These are phyloP conservation scores for Leccinum olivaceopallidum DNA, from an alignment of 768 basidiomycete genomes.

Conservation along the genomic window DNA sequence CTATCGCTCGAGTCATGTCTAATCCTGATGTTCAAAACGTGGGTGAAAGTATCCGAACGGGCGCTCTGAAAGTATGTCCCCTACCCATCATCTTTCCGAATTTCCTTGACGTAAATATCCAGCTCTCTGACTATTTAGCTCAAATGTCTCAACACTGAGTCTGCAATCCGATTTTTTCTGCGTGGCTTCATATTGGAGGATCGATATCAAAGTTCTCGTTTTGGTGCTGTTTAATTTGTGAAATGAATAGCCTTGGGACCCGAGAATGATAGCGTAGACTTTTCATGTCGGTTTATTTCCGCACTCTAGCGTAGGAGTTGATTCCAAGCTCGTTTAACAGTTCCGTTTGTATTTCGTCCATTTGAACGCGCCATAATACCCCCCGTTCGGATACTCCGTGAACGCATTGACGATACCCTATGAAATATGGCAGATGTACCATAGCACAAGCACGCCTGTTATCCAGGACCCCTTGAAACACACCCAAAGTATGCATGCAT, in stretches of 20 bases:
- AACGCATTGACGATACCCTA: neutral
- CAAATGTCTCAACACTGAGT: slow-evolving; percentile 56
- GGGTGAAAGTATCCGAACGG: slow-evolving; percentile 73
- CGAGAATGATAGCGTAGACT: slow-evolving; percentile 6
- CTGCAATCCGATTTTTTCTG: neutral
- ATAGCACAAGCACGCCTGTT: neutral
- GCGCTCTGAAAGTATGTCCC: slow-evolving; percentile 74
- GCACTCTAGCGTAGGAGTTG: neutral
- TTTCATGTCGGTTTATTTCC: slow-evolving; percentile 3
- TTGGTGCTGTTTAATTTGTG: slow-evolving; percentile 16
- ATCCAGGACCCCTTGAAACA: neutral
- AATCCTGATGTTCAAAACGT: slow-evolving; percentile 89
- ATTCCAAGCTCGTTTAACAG: neutral
- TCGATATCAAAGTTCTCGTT: slow-evolving; percentile 6
- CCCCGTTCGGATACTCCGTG: no score
- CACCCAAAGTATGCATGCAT: neutral
- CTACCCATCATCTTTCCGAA: neutral
- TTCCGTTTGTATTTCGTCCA: neutral
- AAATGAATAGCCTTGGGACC: slow-evolving; percentile 7
- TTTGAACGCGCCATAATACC: neutral
- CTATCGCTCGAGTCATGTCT: slow-evolving; percentile 67
- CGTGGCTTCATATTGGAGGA: slow-evolving; percentile 3
- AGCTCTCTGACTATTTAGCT: slow-evolving; percentile 69
- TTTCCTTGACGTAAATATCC: slow-evolving; percentile 4
- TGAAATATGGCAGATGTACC: neutral